Percentiles rank a stretch among this genome's conserved stretches.
phyloP scores from a whole-genome alignment of 306 rosid genomes.

The Glycine latifolia region DNA sequence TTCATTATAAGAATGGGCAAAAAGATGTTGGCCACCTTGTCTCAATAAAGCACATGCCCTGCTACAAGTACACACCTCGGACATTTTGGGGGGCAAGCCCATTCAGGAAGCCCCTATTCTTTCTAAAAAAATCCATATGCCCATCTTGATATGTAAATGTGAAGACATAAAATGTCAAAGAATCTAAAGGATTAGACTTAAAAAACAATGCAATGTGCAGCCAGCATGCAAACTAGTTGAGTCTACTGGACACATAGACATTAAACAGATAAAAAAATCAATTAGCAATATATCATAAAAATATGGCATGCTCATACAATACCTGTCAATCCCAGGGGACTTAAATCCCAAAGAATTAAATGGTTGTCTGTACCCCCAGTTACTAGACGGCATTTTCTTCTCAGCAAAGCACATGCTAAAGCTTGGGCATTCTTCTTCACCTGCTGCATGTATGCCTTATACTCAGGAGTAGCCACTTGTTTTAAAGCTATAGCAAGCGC shows the following conservation, averaged over 20 bases:
- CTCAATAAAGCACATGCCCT: slow-evolving; percentile 15
- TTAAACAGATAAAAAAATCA: slow-evolving; percentile 32
- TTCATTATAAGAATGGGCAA: not conserved
- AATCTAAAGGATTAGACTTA: not conserved
- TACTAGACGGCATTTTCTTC: slow-evolving; percentile 81
- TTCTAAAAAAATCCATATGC: not conserved
- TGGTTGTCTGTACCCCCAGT: slow-evolving; percentile 98
- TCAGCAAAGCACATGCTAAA: slow-evolving; percentile 77
- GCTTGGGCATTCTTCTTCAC: slow-evolving; percentile 96
- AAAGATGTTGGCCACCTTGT: slow-evolving; percentile 2
- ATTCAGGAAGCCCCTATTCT: not conserved
- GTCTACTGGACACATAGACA: slow-evolving; percentile 3
- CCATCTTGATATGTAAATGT: slow-evolving; percentile 2
- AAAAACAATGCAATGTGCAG: not conserved
- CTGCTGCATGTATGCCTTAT: slow-evolving; percentile 89
- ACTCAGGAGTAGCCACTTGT: slow-evolving; percentile 88
- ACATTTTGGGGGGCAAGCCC: not conserved
- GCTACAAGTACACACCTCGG: not conserved
- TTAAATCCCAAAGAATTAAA: slow-evolving; percentile 94
- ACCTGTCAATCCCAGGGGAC: slow-evolving; percentile 93
- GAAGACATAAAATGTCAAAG: not conserved
- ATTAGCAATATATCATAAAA: slow-evolving; percentile 11
- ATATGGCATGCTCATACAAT: slow-evolving; percentile 20
- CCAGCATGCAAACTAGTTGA: slow-evolving; percentile 18
- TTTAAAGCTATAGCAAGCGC: slow-evolving; percentile 96